Percentiles rank a stretch among this genome's conserved stretches.
These are phyloP conservation scores for Lasiodiplodia hormozganensis DNA, from an alignment of 2,329 filamentous ascomycete species.

Conservation along the genomic window DNA sequence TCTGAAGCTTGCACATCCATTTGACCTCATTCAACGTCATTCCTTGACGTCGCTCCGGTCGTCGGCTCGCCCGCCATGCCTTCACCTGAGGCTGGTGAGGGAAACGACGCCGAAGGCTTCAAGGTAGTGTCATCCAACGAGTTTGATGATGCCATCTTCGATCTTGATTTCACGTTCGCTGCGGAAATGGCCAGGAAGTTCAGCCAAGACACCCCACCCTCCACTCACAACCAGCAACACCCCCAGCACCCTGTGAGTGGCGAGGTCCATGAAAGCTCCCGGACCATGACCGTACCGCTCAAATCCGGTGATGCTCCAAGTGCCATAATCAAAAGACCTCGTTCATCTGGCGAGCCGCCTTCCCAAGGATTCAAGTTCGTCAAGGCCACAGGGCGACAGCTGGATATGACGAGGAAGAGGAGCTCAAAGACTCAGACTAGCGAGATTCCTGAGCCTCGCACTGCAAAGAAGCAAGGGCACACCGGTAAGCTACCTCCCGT, in stretches of 20 bases:
- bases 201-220: background rate
- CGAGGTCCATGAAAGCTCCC: background rate
- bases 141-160: background rate
- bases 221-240: background rate
- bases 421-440: background rate
- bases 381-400: background rate
- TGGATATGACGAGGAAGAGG: background rate
- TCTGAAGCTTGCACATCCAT: background rate
- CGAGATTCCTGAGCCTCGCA: background rate
- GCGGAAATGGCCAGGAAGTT: no score
- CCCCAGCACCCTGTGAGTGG: background rate
- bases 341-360: background rate
- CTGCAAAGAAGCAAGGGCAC: background rate
- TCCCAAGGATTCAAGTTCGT: background rate
- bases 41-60: no score
- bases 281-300: background rate
- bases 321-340: background rate
- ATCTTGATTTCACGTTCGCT: background rate
- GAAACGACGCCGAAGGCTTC: background rate
- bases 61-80: background rate
- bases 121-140: background rate
- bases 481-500: background rate
- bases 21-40: no score
- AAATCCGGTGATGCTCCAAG: background rate
- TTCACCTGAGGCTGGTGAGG: slow-evolving; percentile 2